Evolutionary conservation across 192 early-diverging fungal genomes (phyloP).

Genomic region (Mortierella alpina): DNA sequence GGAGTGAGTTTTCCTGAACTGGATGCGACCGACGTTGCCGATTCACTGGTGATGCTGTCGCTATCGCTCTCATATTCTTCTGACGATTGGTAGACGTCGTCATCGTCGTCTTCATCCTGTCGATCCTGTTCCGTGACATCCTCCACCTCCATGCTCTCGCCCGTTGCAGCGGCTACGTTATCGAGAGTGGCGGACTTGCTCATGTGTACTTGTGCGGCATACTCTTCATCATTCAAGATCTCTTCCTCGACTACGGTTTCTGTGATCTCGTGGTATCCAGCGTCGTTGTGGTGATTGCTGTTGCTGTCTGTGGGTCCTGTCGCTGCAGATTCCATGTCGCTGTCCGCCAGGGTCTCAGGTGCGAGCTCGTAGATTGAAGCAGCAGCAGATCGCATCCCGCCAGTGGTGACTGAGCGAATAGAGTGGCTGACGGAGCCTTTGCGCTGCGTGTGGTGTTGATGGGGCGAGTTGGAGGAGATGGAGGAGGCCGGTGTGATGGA

Average conservation of each 20-base stretch:
- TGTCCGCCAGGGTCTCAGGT: constrained; percentile 16
- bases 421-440: constrained; percentile 29
- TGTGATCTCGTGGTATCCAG: constrained; percentile 28
- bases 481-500: neutral
- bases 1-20: no score
- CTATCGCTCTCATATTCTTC: constrained; percentile 30
- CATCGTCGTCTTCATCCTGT: constrained; percentile 11
- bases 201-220: constrained; percentile 20
- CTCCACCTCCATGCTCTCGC: neutral
- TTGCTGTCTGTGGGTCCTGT: neutral
- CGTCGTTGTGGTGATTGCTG: neutral
- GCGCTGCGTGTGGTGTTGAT: constrained; percentile 4
- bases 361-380: constrained; percentile 50
- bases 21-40: neutral
- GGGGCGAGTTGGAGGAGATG: neutral
- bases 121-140: neutral
- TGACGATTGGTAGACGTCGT: constrained; percentile 47
- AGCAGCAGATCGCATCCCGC: constrained; percentile 20
- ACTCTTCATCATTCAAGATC: constrained; percentile 27
- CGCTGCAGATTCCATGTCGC: neutral
- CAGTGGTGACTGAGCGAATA: constrained; percentile 17
- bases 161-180: neutral
- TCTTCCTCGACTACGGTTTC: constrained; percentile 41
- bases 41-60: neutral
- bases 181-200: neutral